Evolutionary conservation across 2,329 filamentous ascomycete genomes (phyloP), one percentile per base, ranked within the genome.

Genomic region (Aspergillus pseudoterreus): DNA sequence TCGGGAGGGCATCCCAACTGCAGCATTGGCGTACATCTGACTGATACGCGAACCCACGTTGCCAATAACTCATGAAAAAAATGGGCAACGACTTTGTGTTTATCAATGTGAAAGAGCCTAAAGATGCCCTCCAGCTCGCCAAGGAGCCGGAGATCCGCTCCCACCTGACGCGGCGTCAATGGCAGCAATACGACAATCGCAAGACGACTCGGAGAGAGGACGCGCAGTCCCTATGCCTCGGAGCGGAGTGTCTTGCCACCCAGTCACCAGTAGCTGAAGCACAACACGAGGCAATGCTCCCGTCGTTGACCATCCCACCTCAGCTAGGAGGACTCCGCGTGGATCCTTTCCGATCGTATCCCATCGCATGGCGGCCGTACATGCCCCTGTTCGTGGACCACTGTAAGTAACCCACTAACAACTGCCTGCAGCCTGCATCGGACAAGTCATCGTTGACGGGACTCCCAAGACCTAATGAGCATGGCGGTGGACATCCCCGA

Each of bases 401-500:
- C 47, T 71, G 68, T 70, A 59, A 52, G 66, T 63, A 12, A 52
- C 45, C 35, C 36, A 21, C 33, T 10, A 14, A 19, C 11, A 19
- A 19, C n/a, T 11, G n/a, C 43, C 22, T 6, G 24, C 43, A 15
- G 12, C 11, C 22, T 24, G 24, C 21, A 17, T 6, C 14, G 27
- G 11, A 30, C 41, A 27, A n/a, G n/a, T 39, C 36, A 12, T 24
- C 24, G 10, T 22, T 32, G 30, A 22, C 24, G 42, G 12, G 51
- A 39, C 21, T 24, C 17, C 32, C 6, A 47, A 72, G 69, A 73
- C 50, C 55, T 72, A 12, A 46, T 63, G 19, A 60, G 65, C 53
- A 71, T 77, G 59, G 71, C 72, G 4, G 65, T 73, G 32, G 69
- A 75, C 42, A 69, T 75, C 11, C 73, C 73, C 12, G 71, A 74